phyloP scores from a whole-genome alignment of 148 eudicot genomes.

The Rhododendron griersonianum region DNA sequence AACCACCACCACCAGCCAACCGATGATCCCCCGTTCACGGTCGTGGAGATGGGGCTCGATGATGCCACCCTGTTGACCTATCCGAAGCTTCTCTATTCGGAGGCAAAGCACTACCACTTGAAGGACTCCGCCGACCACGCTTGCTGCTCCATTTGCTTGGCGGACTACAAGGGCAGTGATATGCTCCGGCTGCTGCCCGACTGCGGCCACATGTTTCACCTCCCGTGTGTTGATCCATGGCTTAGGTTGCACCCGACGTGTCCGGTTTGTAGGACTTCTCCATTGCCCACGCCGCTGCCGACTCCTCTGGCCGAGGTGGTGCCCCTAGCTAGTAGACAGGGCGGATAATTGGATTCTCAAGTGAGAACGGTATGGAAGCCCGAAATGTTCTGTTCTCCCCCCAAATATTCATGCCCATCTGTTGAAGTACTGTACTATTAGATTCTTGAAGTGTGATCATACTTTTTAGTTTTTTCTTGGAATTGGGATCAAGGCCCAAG shows the following conservation, averaged over 20 bases:
- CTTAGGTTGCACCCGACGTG: slow-evolving; percentile 70
- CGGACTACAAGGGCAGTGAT: slow-evolving; percentile 62
- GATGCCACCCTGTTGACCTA: slow-evolving; percentile 65
- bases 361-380: not conserved
- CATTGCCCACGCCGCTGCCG: slow-evolving; percentile 68
- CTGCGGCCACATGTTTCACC: slow-evolving; percentile 79
- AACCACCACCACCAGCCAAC: not conserved
- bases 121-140: slow-evolving; percentile 30
- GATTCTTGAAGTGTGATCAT: not conserved
- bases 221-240: slow-evolving; percentile 88
- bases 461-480: not conserved
- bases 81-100: slow-evolving; percentile 64
- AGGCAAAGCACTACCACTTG: slow-evolving; percentile 23
- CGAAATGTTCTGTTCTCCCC: not conserved
- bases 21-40: slow-evolving; percentile 2
- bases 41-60: slow-evolving; percentile 63
- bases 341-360: not conserved
- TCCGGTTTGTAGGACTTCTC: slow-evolving; percentile 86
- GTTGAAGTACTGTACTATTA: not conserved
- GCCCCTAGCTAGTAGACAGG: slow-evolving; percentile 37
- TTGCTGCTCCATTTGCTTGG: slow-evolving; percentile 79
- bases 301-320: slow-evolving; percentile 80
- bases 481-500: not conserved
- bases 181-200: slow-evolving; percentile 57
- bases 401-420: not conserved